Evolutionary conservation across 202 grass and related monocot species (phyloP).

Genomic region (Cymbopogon flexuosus): DNA sequence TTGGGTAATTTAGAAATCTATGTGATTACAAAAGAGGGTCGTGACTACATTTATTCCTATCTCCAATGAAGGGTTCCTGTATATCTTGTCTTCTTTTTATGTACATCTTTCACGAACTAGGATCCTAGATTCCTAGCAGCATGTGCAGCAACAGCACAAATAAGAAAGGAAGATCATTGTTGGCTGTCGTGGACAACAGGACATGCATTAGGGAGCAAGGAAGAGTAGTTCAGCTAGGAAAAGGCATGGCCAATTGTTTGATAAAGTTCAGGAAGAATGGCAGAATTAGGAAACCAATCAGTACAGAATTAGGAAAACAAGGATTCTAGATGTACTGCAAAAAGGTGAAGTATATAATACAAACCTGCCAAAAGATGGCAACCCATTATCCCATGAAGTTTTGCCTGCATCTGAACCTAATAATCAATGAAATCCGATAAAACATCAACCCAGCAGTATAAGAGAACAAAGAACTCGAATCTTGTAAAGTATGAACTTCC

Average conservation of each 20-base stretch:
- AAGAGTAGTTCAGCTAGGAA: background rate
- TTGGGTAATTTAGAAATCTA: background rate
- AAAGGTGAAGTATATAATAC: conserved; percentile 10
- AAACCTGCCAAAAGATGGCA: conserved; percentile 84
- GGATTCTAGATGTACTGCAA: background rate
- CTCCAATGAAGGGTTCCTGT: too few species aligned
- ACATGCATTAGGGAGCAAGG: background rate
- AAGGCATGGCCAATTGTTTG: background rate
- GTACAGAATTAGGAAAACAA: background rate
- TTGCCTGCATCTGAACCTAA: conserved; percentile 55
- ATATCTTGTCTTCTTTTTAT: background rate
- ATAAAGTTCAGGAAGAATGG: too few species aligned
- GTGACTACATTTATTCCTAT: background rate
- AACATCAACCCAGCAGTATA: background rate
- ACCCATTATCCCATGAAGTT: conserved; percentile 58
- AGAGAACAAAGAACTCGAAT: conserved; percentile 1
- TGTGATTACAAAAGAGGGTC: background rate
- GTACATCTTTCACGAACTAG: background rate
- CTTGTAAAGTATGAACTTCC: background rate
- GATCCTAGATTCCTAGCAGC: background rate
- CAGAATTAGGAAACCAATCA: background rate
- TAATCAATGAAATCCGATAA: conserved; percentile 18
- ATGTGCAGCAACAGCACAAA: background rate
- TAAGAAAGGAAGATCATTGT: background rate
- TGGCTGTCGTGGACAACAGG: background rate